Conservation (phyloP, 2,329 filamentous ascomycete genomes). For the Claviceps humidiphila region DNA sequence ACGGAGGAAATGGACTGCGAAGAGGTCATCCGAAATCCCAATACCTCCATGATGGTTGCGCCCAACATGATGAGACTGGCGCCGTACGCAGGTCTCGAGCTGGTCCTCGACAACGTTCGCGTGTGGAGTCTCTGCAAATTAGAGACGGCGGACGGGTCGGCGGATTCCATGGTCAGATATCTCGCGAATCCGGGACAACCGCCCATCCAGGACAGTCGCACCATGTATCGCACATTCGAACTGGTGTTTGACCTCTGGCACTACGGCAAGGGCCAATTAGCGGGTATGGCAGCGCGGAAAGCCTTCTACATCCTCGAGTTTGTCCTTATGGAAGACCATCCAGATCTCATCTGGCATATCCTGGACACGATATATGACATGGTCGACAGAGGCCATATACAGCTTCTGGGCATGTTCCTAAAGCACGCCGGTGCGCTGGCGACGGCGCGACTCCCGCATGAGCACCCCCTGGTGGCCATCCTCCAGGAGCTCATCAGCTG, state of each 20-base stretch:
- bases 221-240: conserved; percentile 27
- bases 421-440: conserved; percentile 18
- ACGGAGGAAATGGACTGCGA: conserved; percentile 1
- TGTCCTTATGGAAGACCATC: conserved; percentile 23
- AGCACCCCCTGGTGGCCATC: conserved; percentile 22
- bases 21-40: neutral
- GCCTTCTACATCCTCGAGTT: conserved; percentile 24
- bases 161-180: conserved; percentile 25
- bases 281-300: conserved; percentile 22
- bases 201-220: conserved; percentile 25
- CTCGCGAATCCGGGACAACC: conserved; percentile 21
- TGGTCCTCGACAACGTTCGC: conserved; percentile 20
- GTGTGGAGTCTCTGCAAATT: conserved; percentile 23
- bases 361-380: conserved; percentile 26
- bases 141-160: conserved; percentile 13
- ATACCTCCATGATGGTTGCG: conserved; percentile 10
- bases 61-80: conserved; percentile 12
- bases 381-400: conserved; percentile 21
- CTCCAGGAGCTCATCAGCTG: conserved; percentile 18
- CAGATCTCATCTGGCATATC: conserved; percentile 25
- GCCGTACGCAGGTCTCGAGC: conserved; percentile 17
- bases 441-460: conserved; percentile 14
- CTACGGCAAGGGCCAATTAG: conserved; percentile 21
- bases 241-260: conserved; percentile 24
- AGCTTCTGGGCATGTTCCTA: conserved; percentile 22